A percentile compares a stretch with the other conserved stretches of the same genome.
phyloP scores from a whole-genome alignment of 2,329 filamentous ascomycete genomes.

The Trichoderma gracile region DNA sequence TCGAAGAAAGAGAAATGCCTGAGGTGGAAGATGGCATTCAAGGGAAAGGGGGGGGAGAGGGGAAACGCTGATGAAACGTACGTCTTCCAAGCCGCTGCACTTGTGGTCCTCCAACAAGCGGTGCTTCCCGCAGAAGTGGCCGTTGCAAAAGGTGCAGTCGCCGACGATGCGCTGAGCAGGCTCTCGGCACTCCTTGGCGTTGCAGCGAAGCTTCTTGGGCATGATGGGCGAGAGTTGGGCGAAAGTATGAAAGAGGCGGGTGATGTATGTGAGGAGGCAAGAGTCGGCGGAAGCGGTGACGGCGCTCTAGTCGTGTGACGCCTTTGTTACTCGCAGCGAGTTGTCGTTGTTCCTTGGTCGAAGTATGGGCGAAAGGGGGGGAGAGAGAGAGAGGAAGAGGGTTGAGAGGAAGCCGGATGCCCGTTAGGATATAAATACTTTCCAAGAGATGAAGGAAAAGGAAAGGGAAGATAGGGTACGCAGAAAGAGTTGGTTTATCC shows the following conservation, averaged over 20 bases:
- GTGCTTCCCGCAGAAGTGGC: conserved; percentile 94
- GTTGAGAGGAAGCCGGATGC: not conserved
- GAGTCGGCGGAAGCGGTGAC: not conserved
- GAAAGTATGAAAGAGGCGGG: too few relatives aligned
- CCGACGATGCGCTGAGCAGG: conserved; percentile 90
- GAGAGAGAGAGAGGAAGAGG: not conserved
- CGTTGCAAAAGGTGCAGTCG: conserved; percentile 92
- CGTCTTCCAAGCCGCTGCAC: conserved; percentile 87
- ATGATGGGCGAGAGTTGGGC: conserved; percentile 42
- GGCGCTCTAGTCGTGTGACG: conserved; percentile 12
- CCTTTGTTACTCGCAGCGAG: conserved; percentile 1
- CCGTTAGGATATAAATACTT: not conserved
- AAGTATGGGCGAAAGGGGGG: too few relatives aligned
- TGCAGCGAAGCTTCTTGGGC: conserved; percentile 82
- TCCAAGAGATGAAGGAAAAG: too few relatives aligned
- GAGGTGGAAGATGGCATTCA: not conserved
- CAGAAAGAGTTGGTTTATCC: too few relatives aligned
- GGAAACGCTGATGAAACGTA: conserved; percentile 46
- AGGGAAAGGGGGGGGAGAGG: conserved; percentile 18
- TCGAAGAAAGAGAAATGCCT: not conserved
- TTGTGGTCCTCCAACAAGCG: conserved; percentile 91
- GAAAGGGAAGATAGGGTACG: too few relatives aligned
- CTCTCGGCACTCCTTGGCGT: conserved; percentile 84
- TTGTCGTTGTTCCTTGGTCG: not conserved
- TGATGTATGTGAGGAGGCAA: too few relatives aligned